A percentile compares a stretch with the other conserved stretches of the same genome.
These are phyloP conservation scores for Gnomoniopsis sp. DNA, from an alignment of 2,329 filamentous ascomycete species.

Conservation along the genomic window DNA sequence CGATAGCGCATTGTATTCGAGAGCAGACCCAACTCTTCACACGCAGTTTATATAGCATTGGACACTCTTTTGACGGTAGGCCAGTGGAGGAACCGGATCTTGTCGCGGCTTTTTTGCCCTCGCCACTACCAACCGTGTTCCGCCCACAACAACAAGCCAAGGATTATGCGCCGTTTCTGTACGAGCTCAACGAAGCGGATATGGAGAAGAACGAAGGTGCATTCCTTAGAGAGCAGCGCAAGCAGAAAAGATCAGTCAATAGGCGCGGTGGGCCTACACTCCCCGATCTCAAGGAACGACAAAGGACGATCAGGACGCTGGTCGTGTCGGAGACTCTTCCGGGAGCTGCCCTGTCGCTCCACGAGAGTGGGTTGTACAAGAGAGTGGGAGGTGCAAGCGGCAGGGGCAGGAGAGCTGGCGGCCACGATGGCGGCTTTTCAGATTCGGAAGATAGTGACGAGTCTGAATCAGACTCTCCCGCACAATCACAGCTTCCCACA, in stretches of 20 bases:
- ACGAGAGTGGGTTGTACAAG: constrained; percentile 87
- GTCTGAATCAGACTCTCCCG: constrained; percentile 81
- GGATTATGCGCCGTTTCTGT: constrained; percentile 89
- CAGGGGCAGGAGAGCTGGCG: constrained; percentile 41
- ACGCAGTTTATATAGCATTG: constrained; percentile 85
- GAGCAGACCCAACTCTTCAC: constrained; percentile 95
- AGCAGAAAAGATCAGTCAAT: constrained; percentile 94
- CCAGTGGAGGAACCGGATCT: constrained; percentile 91
- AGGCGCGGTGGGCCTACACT: constrained; percentile 86
- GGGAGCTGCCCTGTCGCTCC: constrained; percentile 73
- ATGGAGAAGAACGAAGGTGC: constrained; percentile 88
- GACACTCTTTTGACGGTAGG: constrained; percentile 91
- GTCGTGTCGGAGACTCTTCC: constrained; percentile 91
- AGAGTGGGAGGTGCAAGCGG: constrained; percentile 59
- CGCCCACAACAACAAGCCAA: constrained; percentile 89
- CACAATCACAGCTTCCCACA: constrained; percentile 61
- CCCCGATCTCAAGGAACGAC: constrained; percentile 93
- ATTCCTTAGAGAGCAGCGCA: constrained; percentile 87
- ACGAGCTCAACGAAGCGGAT: constrained; percentile 88
- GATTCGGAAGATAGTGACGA: constrained; percentile 93
- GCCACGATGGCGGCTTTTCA: constrained; percentile 68
- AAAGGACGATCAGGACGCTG: constrained; percentile 87
- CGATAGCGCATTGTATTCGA: constrained; percentile 95
- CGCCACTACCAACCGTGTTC: constrained; percentile 79
- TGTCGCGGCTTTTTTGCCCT: constrained; percentile 77